Conservation (phyloP, 2,329 filamentous ascomycete genomes). For the Cryphonectria parasitica region DNA sequence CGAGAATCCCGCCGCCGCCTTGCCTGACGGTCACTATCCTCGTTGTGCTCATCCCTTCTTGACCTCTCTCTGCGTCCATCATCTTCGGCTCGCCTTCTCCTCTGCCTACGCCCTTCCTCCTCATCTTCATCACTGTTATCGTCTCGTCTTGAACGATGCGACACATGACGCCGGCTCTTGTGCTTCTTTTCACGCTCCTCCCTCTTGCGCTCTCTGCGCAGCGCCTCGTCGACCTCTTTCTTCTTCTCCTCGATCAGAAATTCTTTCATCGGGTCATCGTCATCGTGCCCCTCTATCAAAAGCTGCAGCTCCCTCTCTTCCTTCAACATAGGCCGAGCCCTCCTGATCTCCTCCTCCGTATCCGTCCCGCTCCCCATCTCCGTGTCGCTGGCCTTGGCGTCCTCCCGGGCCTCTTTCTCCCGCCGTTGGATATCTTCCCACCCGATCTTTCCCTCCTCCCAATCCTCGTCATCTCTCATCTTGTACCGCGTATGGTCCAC, state of each 20-base stretch:
- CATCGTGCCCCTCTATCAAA: conserved; percentile 80
- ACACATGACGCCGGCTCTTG: conserved; percentile 44
- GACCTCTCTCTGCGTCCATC: conserved; percentile 38
- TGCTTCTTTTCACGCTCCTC: conserved; percentile 52
- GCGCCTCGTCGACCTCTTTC: conserved; percentile 77
- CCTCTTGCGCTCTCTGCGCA: conserved; percentile 58
- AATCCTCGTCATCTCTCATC: conserved; percentile 76
- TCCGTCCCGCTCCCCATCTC: conserved; percentile 47
- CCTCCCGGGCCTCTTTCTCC: conserved; percentile 49
- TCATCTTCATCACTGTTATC: conserved; percentile 35
- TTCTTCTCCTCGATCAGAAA: conserved; percentile 90
- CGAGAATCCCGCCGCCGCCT: conserved; percentile 35
- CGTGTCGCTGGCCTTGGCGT: conserved; percentile 36
- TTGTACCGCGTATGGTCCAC: conserved; percentile 97
- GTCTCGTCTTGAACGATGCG: conserved; percentile 46
- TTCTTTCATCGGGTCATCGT: conserved; percentile 96
- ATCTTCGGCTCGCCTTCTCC: conserved; percentile 25
- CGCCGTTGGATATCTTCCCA: conserved; percentile 63
- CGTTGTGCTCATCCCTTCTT: conserved; percentile 43
- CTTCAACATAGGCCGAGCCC: conserved; percentile 65
- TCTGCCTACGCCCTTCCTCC: conserved; percentile 34
- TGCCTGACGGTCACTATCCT: conserved; percentile 22
- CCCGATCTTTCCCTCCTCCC: conserved; percentile 61
- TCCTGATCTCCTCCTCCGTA: conserved; percentile 45
- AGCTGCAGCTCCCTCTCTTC: conserved; percentile 81